Base-by-base conservation (phyloP, 2,329 filamentous ascomycete genomes). In the Aspergillus quadricinctus region DNA sequence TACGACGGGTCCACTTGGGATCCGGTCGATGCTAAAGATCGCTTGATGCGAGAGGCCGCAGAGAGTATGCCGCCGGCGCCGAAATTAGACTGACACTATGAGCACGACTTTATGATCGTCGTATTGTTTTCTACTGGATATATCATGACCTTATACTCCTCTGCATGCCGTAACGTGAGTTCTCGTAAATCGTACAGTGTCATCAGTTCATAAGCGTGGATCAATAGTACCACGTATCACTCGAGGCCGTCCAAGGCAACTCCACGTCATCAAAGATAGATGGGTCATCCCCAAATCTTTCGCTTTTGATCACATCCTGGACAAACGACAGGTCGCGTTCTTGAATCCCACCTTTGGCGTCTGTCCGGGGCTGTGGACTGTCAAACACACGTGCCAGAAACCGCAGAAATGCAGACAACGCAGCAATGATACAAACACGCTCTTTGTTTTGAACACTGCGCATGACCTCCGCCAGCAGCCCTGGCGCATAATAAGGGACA, bases 401-500 rank as follows among this genome's bases (percentile, higher is more conserved):
- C 14, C 37, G n/a, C 53, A 63, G 54, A 40, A 59, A 60, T 5
- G 55, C 57, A 21, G n/a, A 23, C 46, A 62, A n/a, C 3, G 46
- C 48, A 27, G 23, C n/a, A 7, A 57, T n/a, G 0, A 49, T 28
- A 17, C 10, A 5, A 4, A 9, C 49, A 19, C 60, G 57, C 8
- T 53, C 61, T 9, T 63, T 53, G 40, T 63, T 59, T 1, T 53
- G 61, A 17, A 55, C 57, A 49, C 69, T 62, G 5, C 51, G 37
- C 37, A 75, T 61, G 0, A 64, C 66, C 45, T 69, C 68, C 5
- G 66, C 65, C 27, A 74, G 60, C 11, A 75, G 63, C 1, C 71
- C 72, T 2, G 74, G 73, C 57, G 72, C 71, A 45, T 77, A 77
- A 35, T 74, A 75, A 3, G 70, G 69, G 7, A 73, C 59, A 11